Evolutionary conservation across 2,329 filamentous ascomycete species (phyloP).

Genomic region (Aspergillus felis): DNA sequence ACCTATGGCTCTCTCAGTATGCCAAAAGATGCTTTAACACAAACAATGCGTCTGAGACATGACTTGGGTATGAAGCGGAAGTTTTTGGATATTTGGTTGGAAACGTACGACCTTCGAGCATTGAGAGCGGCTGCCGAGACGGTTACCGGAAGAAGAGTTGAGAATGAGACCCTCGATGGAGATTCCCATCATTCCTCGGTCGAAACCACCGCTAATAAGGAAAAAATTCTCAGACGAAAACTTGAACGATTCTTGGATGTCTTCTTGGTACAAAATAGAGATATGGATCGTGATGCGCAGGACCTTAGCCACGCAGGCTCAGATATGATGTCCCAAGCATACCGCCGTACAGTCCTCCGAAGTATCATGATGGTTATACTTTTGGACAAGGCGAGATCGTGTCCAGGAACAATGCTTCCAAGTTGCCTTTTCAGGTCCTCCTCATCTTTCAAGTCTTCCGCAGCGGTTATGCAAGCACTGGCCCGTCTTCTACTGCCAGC

Average conservation of each 20-base stretch:
- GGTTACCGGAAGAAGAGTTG: constrained; percentile 54
- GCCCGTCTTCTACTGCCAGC: constrained; percentile 54
- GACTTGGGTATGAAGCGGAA: constrained; percentile 57
- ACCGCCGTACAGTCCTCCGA: constrained; percentile 54
- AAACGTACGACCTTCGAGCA: constrained; percentile 52
- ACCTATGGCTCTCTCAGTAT: constrained; percentile 55
- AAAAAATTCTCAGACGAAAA: constrained; percentile 36
- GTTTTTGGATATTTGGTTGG: constrained; percentile 56
- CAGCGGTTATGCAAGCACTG: constrained; percentile 50
- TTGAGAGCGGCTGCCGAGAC: constrained; percentile 55
- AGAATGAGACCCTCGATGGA: constrained; percentile 10
- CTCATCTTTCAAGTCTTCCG: constrained; percentile 55
- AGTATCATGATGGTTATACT: constrained; percentile 59
- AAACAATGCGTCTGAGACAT: constrained; percentile 46
- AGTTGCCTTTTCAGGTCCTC: constrained; percentile 49
- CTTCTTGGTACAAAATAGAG: constrained; percentile 57
- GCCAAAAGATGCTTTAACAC: constrained; percentile 49
- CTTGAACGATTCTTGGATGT: constrained; percentile 53
- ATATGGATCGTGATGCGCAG: constrained; percentile 34
- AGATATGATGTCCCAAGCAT: constrained; percentile 45
- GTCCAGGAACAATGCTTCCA: constrained; percentile 23
- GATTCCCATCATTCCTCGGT: background rate
- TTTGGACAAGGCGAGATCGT: constrained; percentile 53
- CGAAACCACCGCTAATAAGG: constrained; percentile 2
- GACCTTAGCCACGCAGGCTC: constrained; percentile 31